Conservation (phyloP, 2,329 filamentous ascomycete genomes). For the Colletotrichum sp. region DNA sequence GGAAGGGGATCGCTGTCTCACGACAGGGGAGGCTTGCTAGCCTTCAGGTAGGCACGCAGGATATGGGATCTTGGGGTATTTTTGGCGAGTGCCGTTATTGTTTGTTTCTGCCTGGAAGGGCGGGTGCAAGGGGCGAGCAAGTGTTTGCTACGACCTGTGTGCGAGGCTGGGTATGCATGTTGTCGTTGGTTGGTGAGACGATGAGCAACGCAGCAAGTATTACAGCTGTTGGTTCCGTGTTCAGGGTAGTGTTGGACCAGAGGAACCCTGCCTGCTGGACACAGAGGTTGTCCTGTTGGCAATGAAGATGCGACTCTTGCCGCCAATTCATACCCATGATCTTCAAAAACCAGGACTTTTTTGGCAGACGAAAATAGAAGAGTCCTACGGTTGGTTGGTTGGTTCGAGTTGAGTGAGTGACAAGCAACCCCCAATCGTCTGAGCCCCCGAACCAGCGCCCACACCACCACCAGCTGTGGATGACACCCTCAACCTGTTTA, state of each 20-base stretch:
- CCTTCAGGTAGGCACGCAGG: background rate
- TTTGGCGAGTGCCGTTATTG: background rate
- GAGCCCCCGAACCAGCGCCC: background rate
- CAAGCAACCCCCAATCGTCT: background rate
- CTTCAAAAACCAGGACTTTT: background rate
- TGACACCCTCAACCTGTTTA: background rate
- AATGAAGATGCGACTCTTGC: background rate
- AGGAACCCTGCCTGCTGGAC: background rate
- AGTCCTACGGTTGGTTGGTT: background rate
- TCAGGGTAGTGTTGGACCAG: background rate
- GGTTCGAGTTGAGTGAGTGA: background rate
- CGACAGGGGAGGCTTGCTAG: background rate
- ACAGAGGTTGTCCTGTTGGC: background rate
- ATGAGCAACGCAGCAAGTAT: background rate
- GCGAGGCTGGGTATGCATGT: background rate
- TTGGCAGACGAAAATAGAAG: background rate
- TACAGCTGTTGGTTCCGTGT: background rate
- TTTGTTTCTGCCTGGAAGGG: background rate
- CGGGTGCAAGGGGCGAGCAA: background rate
- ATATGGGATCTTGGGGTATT: background rate
- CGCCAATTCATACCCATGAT: background rate
- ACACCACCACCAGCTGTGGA: background rate
- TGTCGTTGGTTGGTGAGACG: background rate
- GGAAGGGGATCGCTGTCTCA: background rate
- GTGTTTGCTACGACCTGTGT: background rate